These are phyloP conservation scores for Tulasnella sp. DNA, from an alignment of 768 basidiomycete species.

Conservation along the genomic window DNA sequence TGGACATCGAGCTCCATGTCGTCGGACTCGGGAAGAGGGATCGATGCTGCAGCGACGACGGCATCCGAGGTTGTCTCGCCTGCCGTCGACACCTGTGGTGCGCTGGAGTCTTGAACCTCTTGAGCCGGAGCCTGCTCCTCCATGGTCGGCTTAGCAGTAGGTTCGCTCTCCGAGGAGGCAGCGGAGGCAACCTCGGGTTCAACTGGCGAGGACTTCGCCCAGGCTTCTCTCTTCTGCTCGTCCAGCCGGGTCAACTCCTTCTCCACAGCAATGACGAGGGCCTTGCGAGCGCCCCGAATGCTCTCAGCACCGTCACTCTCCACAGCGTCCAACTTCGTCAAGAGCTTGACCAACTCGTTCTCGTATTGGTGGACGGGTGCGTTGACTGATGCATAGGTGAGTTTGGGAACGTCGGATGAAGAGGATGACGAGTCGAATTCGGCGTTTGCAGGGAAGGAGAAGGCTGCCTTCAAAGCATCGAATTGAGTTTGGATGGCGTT, in stretches of 20 bases:
- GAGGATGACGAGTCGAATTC: constrained; percentile 43
- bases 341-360: constrained; percentile 58
- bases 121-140: neutral
- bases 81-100: neutral
- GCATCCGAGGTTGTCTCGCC: neutral
- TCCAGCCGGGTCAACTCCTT: constrained; percentile 56
- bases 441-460: constrained; percentile 47
- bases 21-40: neutral
- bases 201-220: constrained; percentile 34
- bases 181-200: neutral
- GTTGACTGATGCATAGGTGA: constrained; percentile 62
- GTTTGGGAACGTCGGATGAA: constrained; percentile 39
- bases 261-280: constrained; percentile 58
- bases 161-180: neutral
- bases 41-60: neutral
- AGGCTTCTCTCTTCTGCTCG: constrained; percentile 36
- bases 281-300: constrained; percentile 52
- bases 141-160: neutral
- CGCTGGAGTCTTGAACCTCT: neutral
- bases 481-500: constrained; percentile 46
- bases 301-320: constrained; percentile 57
- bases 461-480: constrained; percentile 43
- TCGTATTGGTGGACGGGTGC: constrained; percentile 57
- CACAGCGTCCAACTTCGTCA: constrained; percentile 65
- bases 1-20: neutral